Evolutionary conservation across 1,284 basidiomycete genomes (phyloP).

Genomic region (Mycosarcoma mackinlayi): DNA sequence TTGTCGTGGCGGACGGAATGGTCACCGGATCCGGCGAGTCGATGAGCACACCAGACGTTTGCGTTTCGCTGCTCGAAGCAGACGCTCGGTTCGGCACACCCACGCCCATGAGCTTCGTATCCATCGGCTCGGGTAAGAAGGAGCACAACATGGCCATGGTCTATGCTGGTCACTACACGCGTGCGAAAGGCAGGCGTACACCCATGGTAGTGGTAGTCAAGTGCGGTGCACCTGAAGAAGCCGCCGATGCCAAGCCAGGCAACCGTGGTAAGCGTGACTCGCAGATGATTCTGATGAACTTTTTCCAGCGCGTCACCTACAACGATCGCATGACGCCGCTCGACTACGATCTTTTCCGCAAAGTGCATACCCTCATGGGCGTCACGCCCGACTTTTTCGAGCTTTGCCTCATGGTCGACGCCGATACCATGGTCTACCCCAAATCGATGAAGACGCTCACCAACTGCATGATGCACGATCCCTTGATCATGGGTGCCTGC

Average conservation of each 20-base stretch:
- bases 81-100: slow-evolving; percentile 97
- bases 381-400: slow-evolving; percentile 99
- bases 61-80: slow-evolving; percentile 88
- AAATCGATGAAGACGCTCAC: slow-evolving; percentile 56
- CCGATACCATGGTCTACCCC: slow-evolving; percentile 75
- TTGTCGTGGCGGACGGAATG: slow-evolving; percentile 98
- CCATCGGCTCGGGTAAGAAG: slow-evolving; percentile 89
- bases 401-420: slow-evolving; percentile 97
- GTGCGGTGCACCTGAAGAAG: slow-evolving; percentile 83
- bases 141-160: slow-evolving; percentile 95
- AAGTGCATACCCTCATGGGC: slow-evolving; percentile 94
- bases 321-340: slow-evolving; percentile 98
- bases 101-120: slow-evolving; percentile 90
- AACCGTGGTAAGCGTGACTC: slow-evolving; percentile 99
- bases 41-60: slow-evolving; percentile 93
- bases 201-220: slow-evolving; percentile 97
- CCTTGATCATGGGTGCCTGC: slow-evolving; percentile 98
- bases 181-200: slow-evolving; percentile 79
- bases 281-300: slow-evolving; percentile 99
- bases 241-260: slow-evolving; percentile 88
- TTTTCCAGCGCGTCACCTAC: slow-evolving; percentile 98
- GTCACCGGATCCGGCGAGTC: slow-evolving; percentile 97
- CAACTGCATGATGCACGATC: slow-evolving; percentile 96
- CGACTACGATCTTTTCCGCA: slow-evolving; percentile 97
- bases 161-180: slow-evolving; percentile 95